phyloP scores from a whole-genome alignment of 2,329 filamentous ascomycete species.

The Fusarium circinatum region DNA sequence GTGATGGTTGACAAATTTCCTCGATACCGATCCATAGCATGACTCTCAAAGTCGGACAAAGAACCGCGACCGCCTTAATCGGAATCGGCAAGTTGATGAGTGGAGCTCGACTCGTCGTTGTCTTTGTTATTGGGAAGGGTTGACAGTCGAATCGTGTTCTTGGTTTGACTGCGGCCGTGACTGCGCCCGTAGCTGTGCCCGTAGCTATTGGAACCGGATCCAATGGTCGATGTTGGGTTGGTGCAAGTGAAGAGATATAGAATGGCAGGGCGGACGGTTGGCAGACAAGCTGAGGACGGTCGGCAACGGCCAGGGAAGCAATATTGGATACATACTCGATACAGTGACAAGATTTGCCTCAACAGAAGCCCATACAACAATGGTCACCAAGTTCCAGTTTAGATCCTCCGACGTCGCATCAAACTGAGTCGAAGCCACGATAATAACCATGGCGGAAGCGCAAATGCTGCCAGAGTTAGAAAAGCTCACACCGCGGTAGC shows the following conservation, averaged over 20 bases:
- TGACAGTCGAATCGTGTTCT: constrained; percentile 34
- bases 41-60: constrained; percentile 33
- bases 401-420: constrained; percentile 29
- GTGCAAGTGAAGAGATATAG: constrained; percentile 35
- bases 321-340: constrained; percentile 13
- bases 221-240: constrained; percentile 19
- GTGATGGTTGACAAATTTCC: constrained; percentile 29
- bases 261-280: constrained; percentile 32
- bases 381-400: constrained; percentile 36
- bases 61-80: constrained; percentile 12
- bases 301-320: accelerated
- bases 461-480: constrained; percentile 24
- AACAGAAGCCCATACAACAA: constrained; percentile 40
- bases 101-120: constrained; percentile 36
- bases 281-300: no score
- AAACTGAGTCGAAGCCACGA: constrained; percentile 26
- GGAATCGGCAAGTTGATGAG: constrained; percentile 34
- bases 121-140: constrained; percentile 26
- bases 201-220: constrained; percentile 16
- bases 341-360: constrained; percentile 43
- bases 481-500: accelerated
- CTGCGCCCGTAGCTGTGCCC: constrained; percentile 18
- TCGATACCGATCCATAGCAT: constrained; percentile 29
- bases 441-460: constrained; percentile 33
- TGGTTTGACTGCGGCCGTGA: constrained; percentile 33